These are phyloP conservation scores for Suhomyces ambrosiae DNA, from an alignment of 1,139 yeast genomes.

Conservation along the genomic window DNA sequence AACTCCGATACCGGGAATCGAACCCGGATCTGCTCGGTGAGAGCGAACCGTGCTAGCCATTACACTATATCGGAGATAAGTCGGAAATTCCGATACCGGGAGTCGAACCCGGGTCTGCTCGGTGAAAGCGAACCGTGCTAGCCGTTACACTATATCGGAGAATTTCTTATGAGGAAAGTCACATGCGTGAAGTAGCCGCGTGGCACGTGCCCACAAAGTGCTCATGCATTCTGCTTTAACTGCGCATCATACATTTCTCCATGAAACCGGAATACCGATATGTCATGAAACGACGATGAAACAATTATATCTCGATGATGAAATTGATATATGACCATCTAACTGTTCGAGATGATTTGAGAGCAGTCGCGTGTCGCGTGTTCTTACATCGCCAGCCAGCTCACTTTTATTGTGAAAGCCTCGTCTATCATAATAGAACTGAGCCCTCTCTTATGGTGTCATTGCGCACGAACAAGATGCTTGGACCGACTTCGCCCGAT, in stretches of 20 bases:
- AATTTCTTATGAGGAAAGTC: neutral
- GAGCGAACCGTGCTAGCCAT: conserved; percentile 84
- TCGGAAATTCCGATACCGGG: conserved; percentile 53
- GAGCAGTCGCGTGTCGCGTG: neutral
- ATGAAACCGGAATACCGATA: neutral
- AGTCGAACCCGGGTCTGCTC: conserved; percentile 84
- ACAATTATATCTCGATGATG: neutral
- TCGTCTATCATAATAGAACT: neutral
- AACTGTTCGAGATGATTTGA: neutral
- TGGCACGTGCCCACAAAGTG: no score
- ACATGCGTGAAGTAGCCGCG: no score
- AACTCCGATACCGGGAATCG: conserved; percentile 78
- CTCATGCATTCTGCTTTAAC: neutral
- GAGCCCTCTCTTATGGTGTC: neutral
- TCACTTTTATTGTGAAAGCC: neutral
- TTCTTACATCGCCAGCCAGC: neutral
- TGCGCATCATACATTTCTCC: neutral
- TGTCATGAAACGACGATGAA: neutral
- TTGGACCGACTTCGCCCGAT: neutral
- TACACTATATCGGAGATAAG: conserved; percentile 78
- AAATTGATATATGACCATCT: no score
- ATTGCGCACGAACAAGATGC: neutral
- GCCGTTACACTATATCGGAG: conserved; percentile 84
- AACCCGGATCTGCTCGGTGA: conserved; percentile 83
- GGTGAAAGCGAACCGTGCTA: conserved; percentile 84